Base-by-base conservation (phyloP, 495 filamentous ascomycete species). In the Cudoniella acicularis region DNA sequence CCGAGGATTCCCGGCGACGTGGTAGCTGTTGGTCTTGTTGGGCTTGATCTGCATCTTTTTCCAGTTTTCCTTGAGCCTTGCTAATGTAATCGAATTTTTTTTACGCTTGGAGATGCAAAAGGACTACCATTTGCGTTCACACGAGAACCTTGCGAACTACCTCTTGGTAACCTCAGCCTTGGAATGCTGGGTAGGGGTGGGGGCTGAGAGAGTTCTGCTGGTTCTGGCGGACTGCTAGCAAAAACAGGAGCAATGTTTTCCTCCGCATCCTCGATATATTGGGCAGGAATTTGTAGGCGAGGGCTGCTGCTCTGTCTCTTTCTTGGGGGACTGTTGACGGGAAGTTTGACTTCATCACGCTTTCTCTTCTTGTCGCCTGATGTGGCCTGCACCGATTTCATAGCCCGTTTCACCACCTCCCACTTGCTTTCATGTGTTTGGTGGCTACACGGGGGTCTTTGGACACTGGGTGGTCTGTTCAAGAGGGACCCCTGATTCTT, bases 61-160 rank as follows among this genome's bases (percentile, higher is more conserved):
- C 20, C 20, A 62, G 50, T 23, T 45, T 58, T 48, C 53, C 2
- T 49, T 56, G 49, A 10, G 58, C 16, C 27, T 55, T 56, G 10
- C 53, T 13, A 42, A 67, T 54, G 26, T 62, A 52, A 42, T 62
- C 59, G n/a, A 26, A 56, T 26, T 17, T 49, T 41, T 17, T 26
- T 2, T 13, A 49, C n/a, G 10, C 59, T 54, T 2, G 27, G 10
- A 8, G 55, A 20, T 22, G 64, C 59, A 17, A 64, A 52, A 2
- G 72, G 72, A 51, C 72, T 73, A 10, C 72, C 69, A 56, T 71
- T 68, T 10, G 60, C 49, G 47, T 64, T 49, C 18, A 74, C 67
- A 17, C 60, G 51, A 26, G 72, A 69, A 25, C 45, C 54, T 49
- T 72, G 70, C 0, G 72, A 73, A 27, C 58, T 61, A 6, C 57